Evolutionary conservation across 331 rosid species (phyloP), one percentile per base, ranked within the genome.

Genomic region (Arachis monticola): DNA sequence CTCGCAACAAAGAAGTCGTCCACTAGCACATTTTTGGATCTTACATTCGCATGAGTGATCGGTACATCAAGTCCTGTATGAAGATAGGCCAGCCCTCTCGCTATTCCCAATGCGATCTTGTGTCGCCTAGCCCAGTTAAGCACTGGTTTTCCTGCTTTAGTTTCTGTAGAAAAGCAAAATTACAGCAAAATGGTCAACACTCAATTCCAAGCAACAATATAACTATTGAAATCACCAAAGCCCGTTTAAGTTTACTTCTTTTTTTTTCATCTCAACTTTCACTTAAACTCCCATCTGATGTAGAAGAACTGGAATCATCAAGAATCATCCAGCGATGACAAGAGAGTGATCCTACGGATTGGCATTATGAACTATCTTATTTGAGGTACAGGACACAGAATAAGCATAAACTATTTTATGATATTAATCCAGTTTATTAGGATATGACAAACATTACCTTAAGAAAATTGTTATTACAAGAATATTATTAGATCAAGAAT

Each of bases 111-210:
- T 3, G 96, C 97, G 76, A 95, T 92, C 83, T 87, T 92, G 87
- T 95, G 99, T 71, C 98, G 83, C 77, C 99, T 85, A 5, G 94
- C 92, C 99, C 99, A 95, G 85, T 87, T 95, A 85, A 95, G 77
- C 83, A 90, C 92, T 32, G 97, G 96, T 57, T 89, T 92, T 67
- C 98, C 99, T 6, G 85, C 88, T 85, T 88, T 92, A 42, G 84
- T 56, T 74, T 90, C 98, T 95, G 93, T 65, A 77, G 32, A 55
- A 79, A 84, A 78, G 69, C 62, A 74, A 53, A 78, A 74, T 56
- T 38, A 65, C 10, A 55, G 72, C 47, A 63, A 31, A 62, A 27
- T 50, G 66, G 57, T 76, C 38, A 32, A 32, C 2, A 32, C 38
- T 1, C 81, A 77, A 46, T 8, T 6, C 30, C 75, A 67, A 70